Evolutionary conservation across 495 filamentous ascomycete genomes (phyloP).

Genomic region (Pyronema omphalodes): DNA sequence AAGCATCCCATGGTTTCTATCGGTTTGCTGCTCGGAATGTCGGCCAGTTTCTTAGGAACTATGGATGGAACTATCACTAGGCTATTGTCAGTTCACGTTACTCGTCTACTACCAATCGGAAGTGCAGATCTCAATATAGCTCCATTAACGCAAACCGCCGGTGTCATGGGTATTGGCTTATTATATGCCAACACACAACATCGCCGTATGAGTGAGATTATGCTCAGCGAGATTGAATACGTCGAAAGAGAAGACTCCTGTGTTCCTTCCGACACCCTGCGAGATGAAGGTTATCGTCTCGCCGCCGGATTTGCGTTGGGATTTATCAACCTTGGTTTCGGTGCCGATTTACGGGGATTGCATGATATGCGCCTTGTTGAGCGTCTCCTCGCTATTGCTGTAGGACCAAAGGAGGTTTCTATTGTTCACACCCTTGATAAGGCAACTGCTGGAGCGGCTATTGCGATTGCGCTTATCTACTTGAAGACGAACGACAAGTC

Average conservation of each 20-base stretch:
- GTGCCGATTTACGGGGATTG: conserved; percentile 68
- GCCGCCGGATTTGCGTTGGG: conserved; percentile 88
- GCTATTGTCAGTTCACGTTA: conserved; percentile 94
- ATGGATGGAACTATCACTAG: conserved; percentile 92
- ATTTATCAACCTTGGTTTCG: conserved; percentile 84
- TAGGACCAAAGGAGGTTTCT: conserved; percentile 70
- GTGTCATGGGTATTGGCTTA: conserved; percentile 91
- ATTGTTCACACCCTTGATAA: conserved; percentile 82
- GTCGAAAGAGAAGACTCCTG: conserved; percentile 48
- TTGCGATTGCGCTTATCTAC: conserved; percentile 84
- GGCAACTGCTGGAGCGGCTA: conserved; percentile 72
- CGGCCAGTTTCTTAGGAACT: conserved; percentile 82
- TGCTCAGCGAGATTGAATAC: conserved; percentile 91
- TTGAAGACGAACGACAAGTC: conserved; percentile 88
- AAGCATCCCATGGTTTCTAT: conserved; percentile 99
- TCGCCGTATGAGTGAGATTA: conserved; percentile 93
- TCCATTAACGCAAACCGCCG: conserved; percentile 83
- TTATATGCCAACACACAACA: conserved; percentile 92
- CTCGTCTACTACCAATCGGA: conserved; percentile 74
- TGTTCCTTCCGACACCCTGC: conserved; percentile 44
- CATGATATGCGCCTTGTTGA: conserved; percentile 90
- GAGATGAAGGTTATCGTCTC: conserved; percentile 85
- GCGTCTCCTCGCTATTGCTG: conserved; percentile 64
- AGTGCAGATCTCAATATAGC: conserved; percentile 89
- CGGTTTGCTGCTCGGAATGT: conserved; percentile 75